phyloP scores from a whole-genome alignment of 495 filamentous ascomycete species.

The Aspergillus ellipticus region DNA sequence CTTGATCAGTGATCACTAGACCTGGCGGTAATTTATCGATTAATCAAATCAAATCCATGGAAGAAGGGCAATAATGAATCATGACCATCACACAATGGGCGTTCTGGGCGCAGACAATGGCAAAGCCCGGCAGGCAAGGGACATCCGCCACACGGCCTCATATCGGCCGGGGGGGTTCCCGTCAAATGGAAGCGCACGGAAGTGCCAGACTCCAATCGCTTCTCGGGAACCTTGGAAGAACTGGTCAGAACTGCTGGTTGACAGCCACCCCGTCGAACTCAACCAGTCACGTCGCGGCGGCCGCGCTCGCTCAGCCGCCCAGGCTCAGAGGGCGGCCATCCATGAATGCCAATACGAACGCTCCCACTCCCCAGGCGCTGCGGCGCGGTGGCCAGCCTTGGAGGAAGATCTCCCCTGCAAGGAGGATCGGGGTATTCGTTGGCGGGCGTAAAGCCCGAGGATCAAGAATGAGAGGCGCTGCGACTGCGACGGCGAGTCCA shows the following conservation, averaged over 20 bases:
- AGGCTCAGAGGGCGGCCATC: not conserved
- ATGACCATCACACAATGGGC: too few species aligned
- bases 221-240: not conserved
- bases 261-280: not conserved
- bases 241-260: not conserved
- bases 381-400: too few species aligned
- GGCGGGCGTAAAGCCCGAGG: slow-evolving; percentile 4
- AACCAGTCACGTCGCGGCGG: not conserved
- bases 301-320: not conserved
- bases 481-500: too few species aligned
- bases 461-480: too few species aligned
- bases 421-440: slow-evolving; percentile 13
- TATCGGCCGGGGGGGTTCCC: not conserved
- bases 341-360: not conserved
- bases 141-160: not conserved
- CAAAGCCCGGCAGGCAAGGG: not conserved
- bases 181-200: not conserved
- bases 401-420: slow-evolving; percentile 14
- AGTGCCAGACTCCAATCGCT: not conserved
- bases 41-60: too few species aligned
- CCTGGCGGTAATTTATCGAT: too few species aligned
- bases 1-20: too few species aligned
- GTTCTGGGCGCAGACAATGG: too few species aligned
- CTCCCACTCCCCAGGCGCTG: not conserved
- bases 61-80: too few species aligned